Conservation (phyloP, 1,284 basidiomycete species). For the Puccinia coronata region DNA sequence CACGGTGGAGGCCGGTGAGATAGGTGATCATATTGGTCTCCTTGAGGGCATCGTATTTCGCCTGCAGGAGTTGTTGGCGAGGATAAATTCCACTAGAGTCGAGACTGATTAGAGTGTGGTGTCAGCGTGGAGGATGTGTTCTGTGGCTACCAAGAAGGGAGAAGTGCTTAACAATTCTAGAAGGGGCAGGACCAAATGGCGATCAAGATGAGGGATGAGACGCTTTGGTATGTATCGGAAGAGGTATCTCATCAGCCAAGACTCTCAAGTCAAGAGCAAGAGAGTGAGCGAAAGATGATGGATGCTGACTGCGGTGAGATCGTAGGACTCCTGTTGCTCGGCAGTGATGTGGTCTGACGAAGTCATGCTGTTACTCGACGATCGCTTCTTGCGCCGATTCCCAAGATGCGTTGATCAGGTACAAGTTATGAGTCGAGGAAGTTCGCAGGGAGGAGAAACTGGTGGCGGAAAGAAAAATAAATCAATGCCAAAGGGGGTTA, state of each 20-base stretch:
- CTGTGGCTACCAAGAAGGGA: background rate
- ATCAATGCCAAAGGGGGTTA: too few species aligned
- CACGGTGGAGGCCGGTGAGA: constrained; percentile 55
- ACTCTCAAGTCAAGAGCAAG: too few species aligned
- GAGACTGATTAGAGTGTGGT: constrained; percentile 72
- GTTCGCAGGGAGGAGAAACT: too few species aligned
- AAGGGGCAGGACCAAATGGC: constrained; percentile 89
- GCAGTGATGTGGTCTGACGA: too few species aligned
- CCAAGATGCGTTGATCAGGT: too few species aligned
- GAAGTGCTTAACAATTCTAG: constrained; percentile 63
- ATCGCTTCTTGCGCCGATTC: too few species aligned
- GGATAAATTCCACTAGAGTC: constrained; percentile 72
- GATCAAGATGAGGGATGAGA: constrained; percentile 78
- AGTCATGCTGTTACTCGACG: too few species aligned
- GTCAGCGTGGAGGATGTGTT: constrained; percentile 70
- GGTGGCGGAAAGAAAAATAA: too few species aligned
- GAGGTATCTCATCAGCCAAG: background rate
- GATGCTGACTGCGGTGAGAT: constrained; percentile 19
- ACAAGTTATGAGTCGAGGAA: too few species aligned
- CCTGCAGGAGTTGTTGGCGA: constrained; percentile 72
- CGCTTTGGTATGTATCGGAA: constrained; percentile 37
- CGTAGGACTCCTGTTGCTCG: constrained; percentile 7
- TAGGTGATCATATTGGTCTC: constrained; percentile 97
- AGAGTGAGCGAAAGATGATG: background rate
- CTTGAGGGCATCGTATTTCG: constrained; percentile 95